phyloP scores from a whole-genome alignment of 768 basidiomycete species.

The Mycena crocata region DNA sequence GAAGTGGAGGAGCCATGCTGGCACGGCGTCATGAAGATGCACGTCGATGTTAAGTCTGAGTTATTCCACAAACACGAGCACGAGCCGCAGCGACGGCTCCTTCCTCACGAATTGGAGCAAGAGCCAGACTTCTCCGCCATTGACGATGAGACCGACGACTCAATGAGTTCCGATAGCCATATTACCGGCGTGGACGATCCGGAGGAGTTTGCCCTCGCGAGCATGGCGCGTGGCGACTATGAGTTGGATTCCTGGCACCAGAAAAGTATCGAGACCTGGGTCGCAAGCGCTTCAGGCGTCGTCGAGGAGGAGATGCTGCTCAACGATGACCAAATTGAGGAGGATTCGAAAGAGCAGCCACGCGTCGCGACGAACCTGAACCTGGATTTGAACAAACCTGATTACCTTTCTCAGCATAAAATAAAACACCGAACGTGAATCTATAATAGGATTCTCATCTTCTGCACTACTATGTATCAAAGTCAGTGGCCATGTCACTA shows the following conservation, averaged over 20 bases:
- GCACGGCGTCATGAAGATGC: background rate
- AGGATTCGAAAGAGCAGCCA: constrained; percentile 5
- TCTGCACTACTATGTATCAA: too few species aligned
- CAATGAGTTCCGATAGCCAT: constrained; percentile 18
- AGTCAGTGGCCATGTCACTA: too few species aligned
- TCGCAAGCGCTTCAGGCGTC: background rate
- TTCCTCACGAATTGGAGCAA: constrained; percentile 5
- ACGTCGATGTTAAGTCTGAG: too few species aligned
- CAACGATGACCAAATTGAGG: constrained; percentile 7
- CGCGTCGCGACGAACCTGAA: constrained; percentile 19
- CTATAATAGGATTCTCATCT: too few species aligned
- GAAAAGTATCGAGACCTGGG: constrained; percentile 9
- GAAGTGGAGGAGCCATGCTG: background rate
- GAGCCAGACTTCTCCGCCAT: background rate
- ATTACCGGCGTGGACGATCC: constrained; percentile 17
- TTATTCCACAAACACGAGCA: too few species aligned
- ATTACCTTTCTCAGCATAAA: background rate
- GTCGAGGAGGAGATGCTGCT: background rate
- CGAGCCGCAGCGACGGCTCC: constrained; percentile 13
- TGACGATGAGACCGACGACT: constrained; percentile 10
- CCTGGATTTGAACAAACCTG: constrained; percentile 7
- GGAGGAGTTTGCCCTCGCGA: constrained; percentile 11
- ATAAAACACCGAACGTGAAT: too few species aligned
- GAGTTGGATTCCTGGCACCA: background rate
- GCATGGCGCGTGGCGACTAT: background rate